phyloP scores from a whole-genome alignment of 192 early-diverging fungal genomes.

The Kickxella alabastrina region DNA sequence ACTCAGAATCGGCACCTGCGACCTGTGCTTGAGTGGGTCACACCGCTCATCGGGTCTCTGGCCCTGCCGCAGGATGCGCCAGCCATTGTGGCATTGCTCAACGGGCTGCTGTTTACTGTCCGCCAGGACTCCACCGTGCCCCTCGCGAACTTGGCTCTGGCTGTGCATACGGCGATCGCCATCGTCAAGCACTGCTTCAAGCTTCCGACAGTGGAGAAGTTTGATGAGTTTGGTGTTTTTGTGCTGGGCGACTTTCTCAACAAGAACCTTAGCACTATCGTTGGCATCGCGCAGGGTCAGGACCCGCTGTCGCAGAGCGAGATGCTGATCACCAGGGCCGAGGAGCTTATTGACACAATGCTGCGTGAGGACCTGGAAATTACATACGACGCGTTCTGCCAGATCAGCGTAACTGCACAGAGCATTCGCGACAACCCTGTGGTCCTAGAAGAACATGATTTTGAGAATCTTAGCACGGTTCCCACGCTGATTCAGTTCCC shows the following conservation, averaged over 20 bases:
- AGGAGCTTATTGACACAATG: conserved; percentile 37
- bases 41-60: conserved; percentile 42
- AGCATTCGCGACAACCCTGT: conserved; percentile 12
- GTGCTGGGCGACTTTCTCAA: conserved; percentile 29
- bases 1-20: conserved; percentile 17
- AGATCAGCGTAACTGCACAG: conserved; percentile 21
- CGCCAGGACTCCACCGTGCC: conserved; percentile 11
- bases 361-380: conserved; percentile 29
- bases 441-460: not conserved
- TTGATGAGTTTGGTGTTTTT: conserved; percentile 10
- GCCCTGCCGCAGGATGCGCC: conserved; percentile 17
- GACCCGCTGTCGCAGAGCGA: conserved; percentile 26
- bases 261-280: conserved; percentile 9
- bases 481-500: conserved; percentile 28
- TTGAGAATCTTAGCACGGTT: not conserved
- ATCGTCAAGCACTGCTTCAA: conserved; percentile 40
- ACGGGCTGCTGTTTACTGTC: conserved; percentile 18
- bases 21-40: conserved; percentile 41
- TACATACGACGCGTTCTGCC: conserved; percentile 12
- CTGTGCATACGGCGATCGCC: conserved; percentile 29
- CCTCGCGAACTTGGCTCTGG: conserved; percentile 10
- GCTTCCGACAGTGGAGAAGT: conserved; percentile 19
- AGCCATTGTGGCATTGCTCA: conserved; percentile 21
- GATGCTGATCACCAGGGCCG: conserved; percentile 23
- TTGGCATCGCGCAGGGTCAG: conserved; percentile 28